phyloP scores from a whole-genome alignment of 176 grass and related monocot genomes.

The Thinopyrum elongatum region DNA sequence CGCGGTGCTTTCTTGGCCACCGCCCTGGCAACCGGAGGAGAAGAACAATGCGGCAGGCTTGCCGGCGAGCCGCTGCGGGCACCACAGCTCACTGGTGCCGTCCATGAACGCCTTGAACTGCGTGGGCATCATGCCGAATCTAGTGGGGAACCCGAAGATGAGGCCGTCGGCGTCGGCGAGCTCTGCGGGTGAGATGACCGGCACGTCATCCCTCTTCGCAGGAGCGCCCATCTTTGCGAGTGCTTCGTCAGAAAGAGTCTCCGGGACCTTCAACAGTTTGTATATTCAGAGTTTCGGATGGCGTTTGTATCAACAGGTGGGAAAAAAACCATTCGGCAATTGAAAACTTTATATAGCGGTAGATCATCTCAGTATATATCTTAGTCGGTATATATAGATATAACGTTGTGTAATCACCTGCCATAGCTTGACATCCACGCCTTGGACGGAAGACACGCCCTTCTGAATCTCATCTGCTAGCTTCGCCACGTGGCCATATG shows the following conservation, averaged over 20 bases:
- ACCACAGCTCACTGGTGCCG: constrained; percentile 56
- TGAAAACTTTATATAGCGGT: not conserved
- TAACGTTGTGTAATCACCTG: constrained; percentile 40
- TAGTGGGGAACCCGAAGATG: constrained; percentile 71
- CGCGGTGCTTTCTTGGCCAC: constrained; percentile 78
- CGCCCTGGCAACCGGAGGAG: constrained; percentile 69
- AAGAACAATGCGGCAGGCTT: constrained; percentile 73
- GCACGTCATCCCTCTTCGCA: constrained; percentile 40
- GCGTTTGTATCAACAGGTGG: not conserved
- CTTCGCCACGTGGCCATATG: constrained; percentile 74
- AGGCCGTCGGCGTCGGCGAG: constrained; percentile 63
- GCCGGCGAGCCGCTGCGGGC: constrained; percentile 59
- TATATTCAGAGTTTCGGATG: not conserved
- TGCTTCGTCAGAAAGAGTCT: constrained; percentile 56
- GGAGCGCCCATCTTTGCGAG: constrained; percentile 68
- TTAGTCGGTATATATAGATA: too few relatives aligned
- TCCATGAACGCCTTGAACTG: constrained; percentile 78
- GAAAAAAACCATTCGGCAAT: not conserved
- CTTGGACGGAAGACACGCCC: constrained; percentile 57
- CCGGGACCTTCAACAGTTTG: constrained; percentile 57
- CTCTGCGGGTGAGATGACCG: constrained; percentile 39
- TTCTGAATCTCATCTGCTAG: constrained; percentile 73
- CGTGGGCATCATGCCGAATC: constrained; percentile 69
- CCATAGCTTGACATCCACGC: constrained; percentile 61
- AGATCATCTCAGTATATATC: not conserved